Evolutionary conservation across 352 stramenopile species (phyloP).

Genomic region (Pythium scleroteichum): DNA sequence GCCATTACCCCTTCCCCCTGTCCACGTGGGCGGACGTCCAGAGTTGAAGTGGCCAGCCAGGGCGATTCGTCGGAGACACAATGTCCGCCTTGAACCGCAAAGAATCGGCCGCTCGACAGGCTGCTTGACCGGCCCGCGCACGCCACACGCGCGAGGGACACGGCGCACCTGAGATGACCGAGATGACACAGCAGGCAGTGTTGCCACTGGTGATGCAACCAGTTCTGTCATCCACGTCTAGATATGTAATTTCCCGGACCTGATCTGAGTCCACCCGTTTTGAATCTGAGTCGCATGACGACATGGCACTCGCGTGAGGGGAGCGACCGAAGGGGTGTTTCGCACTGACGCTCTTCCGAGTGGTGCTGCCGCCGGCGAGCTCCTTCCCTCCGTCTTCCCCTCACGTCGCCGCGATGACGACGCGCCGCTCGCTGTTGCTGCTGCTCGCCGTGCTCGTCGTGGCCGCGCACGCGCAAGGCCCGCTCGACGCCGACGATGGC

Average conservation of each 20-base stretch:
- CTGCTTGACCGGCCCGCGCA: too few relatives aligned
- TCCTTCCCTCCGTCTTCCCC: not conserved
- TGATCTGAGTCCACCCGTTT: too few relatives aligned
- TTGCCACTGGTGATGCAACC: too few relatives aligned
- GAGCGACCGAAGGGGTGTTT: not conserved
- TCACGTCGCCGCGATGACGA: not conserved
- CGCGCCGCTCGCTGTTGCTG: conserved; percentile 18
- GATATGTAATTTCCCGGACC: not conserved
- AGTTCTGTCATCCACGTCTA: conserved; percentile 3
- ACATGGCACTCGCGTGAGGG: not conserved
- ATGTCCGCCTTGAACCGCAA: not conserved
- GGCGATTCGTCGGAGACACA: too few relatives aligned
- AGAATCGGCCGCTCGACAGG: not conserved
- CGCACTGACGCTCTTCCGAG: conserved; percentile 2
- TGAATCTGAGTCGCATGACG: not conserved
- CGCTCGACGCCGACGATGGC: not conserved
- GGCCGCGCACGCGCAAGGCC: conserved; percentile 22
- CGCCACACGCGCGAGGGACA: too few relatives aligned
- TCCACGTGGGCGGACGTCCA: not conserved
- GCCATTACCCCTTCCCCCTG: too few relatives aligned
- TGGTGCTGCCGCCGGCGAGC: too few relatives aligned
- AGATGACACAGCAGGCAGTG: too few relatives aligned
- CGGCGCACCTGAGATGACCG: too few relatives aligned
- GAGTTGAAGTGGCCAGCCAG: not conserved
- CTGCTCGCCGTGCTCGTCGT: conserved; percentile 24